Evolutionary conservation across 2,329 filamentous ascomycete species (phyloP), one percentile per base, ranked within the genome.

Genomic region (Chaetomium strumarium): DNA sequence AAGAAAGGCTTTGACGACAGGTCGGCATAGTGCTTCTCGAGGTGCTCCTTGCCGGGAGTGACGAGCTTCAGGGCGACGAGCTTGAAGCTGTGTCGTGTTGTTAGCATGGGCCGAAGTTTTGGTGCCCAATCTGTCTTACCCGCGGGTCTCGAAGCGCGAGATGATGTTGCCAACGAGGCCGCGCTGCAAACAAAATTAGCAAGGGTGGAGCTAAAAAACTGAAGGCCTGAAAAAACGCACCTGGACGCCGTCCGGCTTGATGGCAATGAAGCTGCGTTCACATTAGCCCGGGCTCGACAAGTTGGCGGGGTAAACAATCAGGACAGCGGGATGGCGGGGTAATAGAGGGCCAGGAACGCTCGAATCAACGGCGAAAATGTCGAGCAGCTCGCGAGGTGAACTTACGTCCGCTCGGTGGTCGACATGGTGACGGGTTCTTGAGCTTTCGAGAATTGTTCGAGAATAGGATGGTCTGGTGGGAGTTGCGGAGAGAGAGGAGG

Each of bases 211-310:
- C 13, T 13, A 16, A 8, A 7, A 17, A 24, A n/a, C 7, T 17
- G 20, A 47, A 7, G 29, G 6, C 13, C 10, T 5, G 19, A n/a
- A 13, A 10, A 11, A 42, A 56, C 77, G 65, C 85, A 95, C 90
- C 86, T 96, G 93, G 78, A 97, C 93, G 75, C 93, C 93, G 79
- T 97, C 93, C 67, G 92, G 93, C 90, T 99, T 99, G 84, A 99
- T 90, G 73, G 93, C 93, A 83, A 97, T 97, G 88, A 97, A 97
- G 80, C 92, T 97, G 69, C 56, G 47, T 41, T n/a, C 10, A 40
- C 37, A 54, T 63, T 41, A 56, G 52, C 38, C 11, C 29, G 17
- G n/a, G 17, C 44, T 19, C 47, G 38, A 33, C 24, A 16, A 47
- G 38, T 58, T 52, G 52, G 55, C 55, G 57, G 55, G 55, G 58